Percentiles rank a stretch among this genome's conserved stretches.
These are phyloP conservation scores for Boletellus sp. DNA, from an alignment of 768 basidiomycete genomes.

Conservation along the genomic window DNA sequence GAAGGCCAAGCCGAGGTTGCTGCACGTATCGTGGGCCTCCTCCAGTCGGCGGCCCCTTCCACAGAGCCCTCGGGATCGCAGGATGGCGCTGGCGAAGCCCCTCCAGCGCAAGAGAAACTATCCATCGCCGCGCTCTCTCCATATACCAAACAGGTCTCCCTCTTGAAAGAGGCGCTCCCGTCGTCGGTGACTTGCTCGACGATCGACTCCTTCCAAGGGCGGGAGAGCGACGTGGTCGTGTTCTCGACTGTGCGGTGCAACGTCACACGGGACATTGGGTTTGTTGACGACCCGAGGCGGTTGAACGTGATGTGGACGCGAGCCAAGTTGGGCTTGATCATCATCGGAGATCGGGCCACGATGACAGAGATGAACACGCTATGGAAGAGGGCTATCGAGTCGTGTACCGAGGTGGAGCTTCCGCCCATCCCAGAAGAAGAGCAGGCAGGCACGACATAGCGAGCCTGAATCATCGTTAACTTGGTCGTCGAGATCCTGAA, in stretches of 20 bases:
- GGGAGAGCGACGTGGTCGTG: constrained; percentile 64
- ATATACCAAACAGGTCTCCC: constrained; percentile 53
- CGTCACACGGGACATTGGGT: constrained; percentile 56
- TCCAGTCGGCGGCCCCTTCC: constrained; percentile 21
- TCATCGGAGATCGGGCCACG: constrained; percentile 56
- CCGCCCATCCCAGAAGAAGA: constrained; percentile 3
- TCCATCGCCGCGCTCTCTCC: constrained; percentile 43
- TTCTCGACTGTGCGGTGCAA: constrained; percentile 66
- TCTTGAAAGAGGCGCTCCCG: constrained; percentile 39
- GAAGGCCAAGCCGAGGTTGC: constrained; percentile 54
- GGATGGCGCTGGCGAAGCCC: neutral
- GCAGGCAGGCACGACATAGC: neutral
- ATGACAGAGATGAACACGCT: constrained; percentile 40
- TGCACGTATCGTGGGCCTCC: constrained; percentile 42
- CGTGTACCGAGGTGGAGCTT: constrained; percentile 28
- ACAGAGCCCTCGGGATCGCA: neutral
- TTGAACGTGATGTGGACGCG: constrained; percentile 67
- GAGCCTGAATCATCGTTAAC: too few relatives aligned
- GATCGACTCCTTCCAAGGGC: constrained; percentile 55
- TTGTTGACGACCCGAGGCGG: constrained; percentile 59
- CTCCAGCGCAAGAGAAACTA: neutral
- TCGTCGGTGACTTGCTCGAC: constrained; percentile 21
- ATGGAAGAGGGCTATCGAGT: constrained; percentile 50
- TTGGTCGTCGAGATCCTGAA: too few relatives aligned
- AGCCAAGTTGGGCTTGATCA: constrained; percentile 52